Evolutionary conservation across 1,139 yeast species (phyloP).

Genomic region (Kazachstania sp.): DNA sequence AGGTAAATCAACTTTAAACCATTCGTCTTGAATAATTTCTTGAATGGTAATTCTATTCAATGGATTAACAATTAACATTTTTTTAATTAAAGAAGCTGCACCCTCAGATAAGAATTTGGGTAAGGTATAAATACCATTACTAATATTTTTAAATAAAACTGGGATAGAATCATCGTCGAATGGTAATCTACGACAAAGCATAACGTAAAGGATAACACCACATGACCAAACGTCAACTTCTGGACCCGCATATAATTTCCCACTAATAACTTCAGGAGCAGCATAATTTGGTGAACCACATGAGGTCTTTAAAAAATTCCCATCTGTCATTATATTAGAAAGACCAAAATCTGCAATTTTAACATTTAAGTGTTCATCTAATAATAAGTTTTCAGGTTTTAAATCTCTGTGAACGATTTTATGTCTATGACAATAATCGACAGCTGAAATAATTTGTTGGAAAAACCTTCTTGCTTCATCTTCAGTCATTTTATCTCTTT

Average conservation of each 20-base stretch:
- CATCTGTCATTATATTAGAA: conserved; percentile 96
- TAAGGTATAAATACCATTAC: conserved; percentile 88
- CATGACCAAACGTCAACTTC: conserved; percentile 99
- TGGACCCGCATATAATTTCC: conserved; percentile 95
- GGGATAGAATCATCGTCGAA: conserved; percentile 98
- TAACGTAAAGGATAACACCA: conserved; percentile 91
- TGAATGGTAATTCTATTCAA: conserved; percentile 89
- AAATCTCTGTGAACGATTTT: conserved; percentile 95
- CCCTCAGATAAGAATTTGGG: conserved; percentile 87
- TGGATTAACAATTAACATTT: conserved; percentile 96
- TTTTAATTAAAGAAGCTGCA: conserved; percentile 75
- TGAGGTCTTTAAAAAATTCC: conserved; percentile 87
- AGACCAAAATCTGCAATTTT: conserved; percentile 96
- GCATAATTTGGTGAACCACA: conserved; percentile 98
- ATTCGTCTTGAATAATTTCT: conserved; percentile 90
- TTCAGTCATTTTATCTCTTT: conserved; percentile 90
- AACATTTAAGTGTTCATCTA: conserved; percentile 86
- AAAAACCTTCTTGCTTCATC: conserved; percentile 90
- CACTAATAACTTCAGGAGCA: conserved; percentile 96
- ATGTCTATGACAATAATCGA: conserved; percentile 95
- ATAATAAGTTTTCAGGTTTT: conserved; percentile 85
- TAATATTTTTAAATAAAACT: conserved; percentile 85
- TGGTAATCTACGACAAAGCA: conserved; percentile 95
- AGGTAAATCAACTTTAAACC: conserved; percentile 84
- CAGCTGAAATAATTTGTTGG: conserved; percentile 96